Base-by-base conservation (phyloP, 768 basidiomycete species). In the Lyophyllum decastes region DNA sequence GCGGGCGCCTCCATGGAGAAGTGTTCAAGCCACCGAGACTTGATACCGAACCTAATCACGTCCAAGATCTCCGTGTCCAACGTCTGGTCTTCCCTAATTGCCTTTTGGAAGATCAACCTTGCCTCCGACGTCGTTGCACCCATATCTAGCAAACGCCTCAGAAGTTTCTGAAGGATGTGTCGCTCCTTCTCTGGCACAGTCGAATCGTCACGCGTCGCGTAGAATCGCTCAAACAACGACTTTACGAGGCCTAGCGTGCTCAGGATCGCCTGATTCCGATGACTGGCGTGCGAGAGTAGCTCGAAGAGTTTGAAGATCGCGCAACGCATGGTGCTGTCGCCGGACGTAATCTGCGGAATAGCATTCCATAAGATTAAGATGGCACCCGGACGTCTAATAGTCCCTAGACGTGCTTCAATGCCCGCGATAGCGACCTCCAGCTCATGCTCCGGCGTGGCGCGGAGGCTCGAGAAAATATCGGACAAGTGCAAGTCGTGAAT, bases 21-120 rank as follows among this genome's bases (percentile, higher is more conserved):
- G 66, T 94, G 92, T 55, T 86, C 82, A 0, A 89, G 84, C 92
- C 92, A 94, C 33, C 85, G 80, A 38, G 85, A 85, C 68, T 84
- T 88, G 79, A 90, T 86, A 2, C 84, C 85, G 46, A 81, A 78
- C 7, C 88, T 82, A 52, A 94, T 78, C 25, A 92, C 71, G 44
- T 91, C 90, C 45, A 93, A 68, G 34, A 90, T 77, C 47, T 90
- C 89, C 6, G 72, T 66, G 59, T 92, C 84, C 24, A 92, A 68
- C 0, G 73, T 76, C 14, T 80, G 78, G 53, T 82, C 78, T 1
- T 71, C 74, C 40, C 69, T 78, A 45, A 88, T 75, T 0, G 79
- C 78, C 25, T 74, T 76, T 61, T 87, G 84, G 54, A 94, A 85
- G 38, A 94, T 80, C 11, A 67, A 65, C 45, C 88, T 74, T n/a